Evolutionary conservation across 352 stramenopile species (phyloP), one percentile per base, ranked within the genome.

Genomic region (Phytopythium oedochilum): DNA sequence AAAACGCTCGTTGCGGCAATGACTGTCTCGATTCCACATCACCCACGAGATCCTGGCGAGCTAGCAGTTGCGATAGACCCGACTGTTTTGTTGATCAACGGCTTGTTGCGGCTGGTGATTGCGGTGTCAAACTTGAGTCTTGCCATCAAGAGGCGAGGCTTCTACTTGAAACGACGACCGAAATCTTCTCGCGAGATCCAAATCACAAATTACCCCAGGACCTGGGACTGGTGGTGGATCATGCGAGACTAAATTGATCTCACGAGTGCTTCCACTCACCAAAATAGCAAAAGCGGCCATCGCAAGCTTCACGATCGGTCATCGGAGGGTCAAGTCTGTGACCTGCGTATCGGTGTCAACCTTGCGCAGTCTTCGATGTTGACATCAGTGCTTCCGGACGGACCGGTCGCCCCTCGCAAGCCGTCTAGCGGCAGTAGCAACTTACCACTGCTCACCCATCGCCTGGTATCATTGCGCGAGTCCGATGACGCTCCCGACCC

Each of bases 21-120:
- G n/a, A n/a, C n/a, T n/a, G n/a, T n/a, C n/a, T n/a, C 55, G 40
- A 20, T 58, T 57, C 49, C 56, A 63, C 56, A 63, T 63, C 26
- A 60, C 45, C 43, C 50, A 58, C 31, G 58, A 57, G 42, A 60
- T 57, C 5, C 55, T 34, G 10, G 42, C 17, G 2, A 58, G n/a
- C 20, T 63, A 38, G n/a, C 60, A 49, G 28, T 43, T 39, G 18
- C 34, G 34, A 32, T 68, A 55, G 17, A 68, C 55, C 7, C 51
- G 43, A 42, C 63, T 55, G 18, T 58, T n/a, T n/a, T n/a, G n/a
- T n/a, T n/a, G n/a, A n/a, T n/a, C n/a, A n/a, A n/a, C n/a, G n/a
- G n/a, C n/a, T n/a, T n/a, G n/a, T n/a, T n/a, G n/a, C n/a, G n/a
- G n/a, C n/a, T n/a, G n/a, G n/a, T n/a, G n/a, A n/a, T n/a, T n/a